Conservation (phyloP, 345 rosid species). For the Eucalyptus sideroxylon region DNA sequence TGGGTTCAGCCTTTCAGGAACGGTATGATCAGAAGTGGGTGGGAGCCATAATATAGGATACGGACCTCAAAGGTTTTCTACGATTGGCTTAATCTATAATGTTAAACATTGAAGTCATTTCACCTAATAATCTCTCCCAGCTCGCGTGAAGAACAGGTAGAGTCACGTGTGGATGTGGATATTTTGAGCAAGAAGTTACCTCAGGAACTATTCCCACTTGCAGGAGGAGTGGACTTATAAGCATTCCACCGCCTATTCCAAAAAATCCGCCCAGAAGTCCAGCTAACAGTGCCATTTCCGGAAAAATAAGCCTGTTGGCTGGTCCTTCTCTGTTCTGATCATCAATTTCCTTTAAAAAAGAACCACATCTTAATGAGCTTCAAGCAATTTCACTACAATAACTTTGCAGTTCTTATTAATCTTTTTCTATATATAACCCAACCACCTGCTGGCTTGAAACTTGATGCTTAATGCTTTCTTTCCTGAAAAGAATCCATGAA, state of each 20-base stretch:
- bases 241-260: conserved; percentile 96
- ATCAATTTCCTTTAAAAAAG: conserved; percentile 7
- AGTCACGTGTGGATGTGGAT: not conserved
- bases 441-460: conserved; percentile 15
- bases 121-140: not conserved
- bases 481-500: conserved; percentile 40
- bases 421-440: not conserved
- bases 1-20: not conserved
- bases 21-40: not conserved
- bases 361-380: not conserved
- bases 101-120: not conserved
- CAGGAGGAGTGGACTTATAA: conserved; percentile 86
- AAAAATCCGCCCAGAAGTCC: conserved; percentile 82
- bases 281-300: conserved; percentile 66
- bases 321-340: conserved; percentile 4
- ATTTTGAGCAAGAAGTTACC: conserved; percentile 10
- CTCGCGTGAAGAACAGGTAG: not conserved
- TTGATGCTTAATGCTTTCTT: conserved; percentile 12
- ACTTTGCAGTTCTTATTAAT: not conserved
- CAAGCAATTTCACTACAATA: not conserved
- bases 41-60: not conserved
- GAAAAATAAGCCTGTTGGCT: conserved; percentile 43
- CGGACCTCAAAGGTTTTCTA: not conserved
- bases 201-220: conserved; percentile 71
- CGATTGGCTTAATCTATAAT: not conserved